phyloP scores from a whole-genome alignment of 108 stramenopile genomes.

The Hondaea fermentalgiana region DNA sequence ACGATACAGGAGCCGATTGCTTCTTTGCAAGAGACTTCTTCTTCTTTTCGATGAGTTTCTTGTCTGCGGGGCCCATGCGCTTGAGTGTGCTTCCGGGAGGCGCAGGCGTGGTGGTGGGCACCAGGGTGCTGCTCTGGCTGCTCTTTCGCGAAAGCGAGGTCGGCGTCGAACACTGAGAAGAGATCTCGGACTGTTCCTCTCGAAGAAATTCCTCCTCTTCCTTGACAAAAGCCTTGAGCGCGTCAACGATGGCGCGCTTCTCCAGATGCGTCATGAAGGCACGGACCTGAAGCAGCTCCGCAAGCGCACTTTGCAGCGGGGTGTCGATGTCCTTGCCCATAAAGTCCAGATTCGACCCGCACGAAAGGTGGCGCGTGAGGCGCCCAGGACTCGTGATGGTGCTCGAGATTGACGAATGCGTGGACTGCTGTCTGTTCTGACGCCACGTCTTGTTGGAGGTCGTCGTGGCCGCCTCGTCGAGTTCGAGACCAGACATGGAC shows the following conservation, averaged over 20 bases:
- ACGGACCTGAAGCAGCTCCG: background rate
- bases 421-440: background rate
- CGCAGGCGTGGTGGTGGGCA: background rate
- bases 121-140: background rate
- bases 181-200: background rate
- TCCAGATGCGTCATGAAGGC: background rate
- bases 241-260: background rate
- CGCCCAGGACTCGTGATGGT: background rate
- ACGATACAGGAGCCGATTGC: no score
- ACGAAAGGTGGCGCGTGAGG: constrained; percentile 8
- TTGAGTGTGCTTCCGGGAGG: background rate
- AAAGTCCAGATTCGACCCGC: background rate
- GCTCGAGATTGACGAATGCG: background rate
- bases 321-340: background rate
- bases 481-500: no score
- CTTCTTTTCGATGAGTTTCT: background rate
- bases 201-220: background rate
- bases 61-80: background rate
- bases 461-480: no score
- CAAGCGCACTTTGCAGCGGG: background rate
- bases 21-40: background rate
- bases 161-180: background rate
- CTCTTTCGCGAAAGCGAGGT: background rate
- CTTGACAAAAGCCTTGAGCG: background rate
- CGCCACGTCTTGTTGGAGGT: background rate